Evolutionary conservation across 306 rosid genomes (phyloP).

Genomic region (Fragaria iinumae): DNA sequence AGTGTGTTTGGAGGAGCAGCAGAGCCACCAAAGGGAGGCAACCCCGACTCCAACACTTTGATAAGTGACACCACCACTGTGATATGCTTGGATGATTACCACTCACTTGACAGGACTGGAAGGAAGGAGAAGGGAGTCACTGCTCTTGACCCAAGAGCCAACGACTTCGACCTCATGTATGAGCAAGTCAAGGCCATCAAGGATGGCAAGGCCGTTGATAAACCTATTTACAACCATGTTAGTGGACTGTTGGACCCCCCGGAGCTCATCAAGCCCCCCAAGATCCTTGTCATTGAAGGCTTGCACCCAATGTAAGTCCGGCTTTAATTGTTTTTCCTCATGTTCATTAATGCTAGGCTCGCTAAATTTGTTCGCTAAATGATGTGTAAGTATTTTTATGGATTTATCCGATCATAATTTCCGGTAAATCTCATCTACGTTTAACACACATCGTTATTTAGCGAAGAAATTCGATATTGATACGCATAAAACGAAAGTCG

Average conservation of each 20-base stretch:
- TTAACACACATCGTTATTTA: not conserved
- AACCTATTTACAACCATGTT: conserved; percentile 93
- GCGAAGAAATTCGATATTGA: not conserved
- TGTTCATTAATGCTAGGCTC: not conserved
- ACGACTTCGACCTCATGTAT: conserved; percentile 91
- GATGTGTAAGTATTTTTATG: not conserved
- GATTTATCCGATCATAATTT: not conserved
- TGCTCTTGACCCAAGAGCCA: conserved; percentile 96
- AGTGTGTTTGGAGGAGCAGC: conserved; percentile 97
- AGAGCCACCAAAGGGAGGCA: conserved; percentile 92
- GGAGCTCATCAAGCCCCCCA: conserved; percentile 90
- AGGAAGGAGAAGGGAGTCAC: conserved; percentile 93
- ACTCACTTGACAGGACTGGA: conserved; percentile 88
- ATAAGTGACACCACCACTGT: conserved; percentile 97
- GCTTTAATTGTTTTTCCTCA: not conserved
- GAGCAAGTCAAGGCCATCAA: conserved; percentile 91
- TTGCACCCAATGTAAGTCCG: conserved; percentile 90
- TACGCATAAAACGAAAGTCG: not conserved
- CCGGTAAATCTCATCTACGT: not conserved
- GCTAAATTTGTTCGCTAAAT: not conserved
- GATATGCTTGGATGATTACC: conserved; percentile 94
- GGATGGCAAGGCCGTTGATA: conserved; percentile 65
- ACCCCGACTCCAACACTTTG: conserved; percentile 94
- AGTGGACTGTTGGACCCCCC: conserved; percentile 96
- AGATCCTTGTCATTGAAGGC: conserved; percentile 96